These are phyloP conservation scores for Medicago lupulina DNA, from an alignment of 306 rosid species.

Conservation along the genomic window DNA sequence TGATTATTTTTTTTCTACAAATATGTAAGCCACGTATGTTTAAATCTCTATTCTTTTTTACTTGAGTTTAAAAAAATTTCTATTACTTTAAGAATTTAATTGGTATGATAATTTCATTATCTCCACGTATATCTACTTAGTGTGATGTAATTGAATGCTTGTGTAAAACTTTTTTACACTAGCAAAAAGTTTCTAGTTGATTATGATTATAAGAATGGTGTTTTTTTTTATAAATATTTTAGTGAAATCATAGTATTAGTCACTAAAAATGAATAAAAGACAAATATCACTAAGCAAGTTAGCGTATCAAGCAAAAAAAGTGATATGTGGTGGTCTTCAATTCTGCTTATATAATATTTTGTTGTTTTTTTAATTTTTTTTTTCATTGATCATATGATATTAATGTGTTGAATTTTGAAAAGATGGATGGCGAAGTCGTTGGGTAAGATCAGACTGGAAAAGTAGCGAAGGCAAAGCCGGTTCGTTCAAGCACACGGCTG, in stretches of 20 bases:
- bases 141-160: too few species aligned
- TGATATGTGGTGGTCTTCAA: not conserved
- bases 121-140: too few species aligned
- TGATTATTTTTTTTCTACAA: slow-evolving; percentile 8
- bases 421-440: slow-evolving; percentile 88
- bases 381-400: slow-evolving; percentile 13
- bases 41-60: not conserved
- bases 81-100: too few species aligned
- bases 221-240: not conserved
- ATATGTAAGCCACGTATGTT: slow-evolving; percentile 7
- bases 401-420: slow-evolving; percentile 30
- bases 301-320: slow-evolving; percentile 5
- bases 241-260: not conserved
- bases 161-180: too few species aligned
- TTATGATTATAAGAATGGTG: not conserved
- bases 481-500: slow-evolving; percentile 83
- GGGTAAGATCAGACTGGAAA: slow-evolving; percentile 95
- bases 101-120: not conserved
- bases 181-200: not conserved
- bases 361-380: not conserved
- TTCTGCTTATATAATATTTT: slow-evolving; percentile 11
- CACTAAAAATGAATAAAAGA: slow-evolving; percentile 4
- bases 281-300: not conserved
- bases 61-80: not conserved
- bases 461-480: slow-evolving; percentile 89